Percentiles rank a stretch among this genome's conserved stretches.
phyloP scores from a whole-genome alignment of 2,329 filamentous ascomycete genomes.

The Colletotrichum spaethianum region DNA sequence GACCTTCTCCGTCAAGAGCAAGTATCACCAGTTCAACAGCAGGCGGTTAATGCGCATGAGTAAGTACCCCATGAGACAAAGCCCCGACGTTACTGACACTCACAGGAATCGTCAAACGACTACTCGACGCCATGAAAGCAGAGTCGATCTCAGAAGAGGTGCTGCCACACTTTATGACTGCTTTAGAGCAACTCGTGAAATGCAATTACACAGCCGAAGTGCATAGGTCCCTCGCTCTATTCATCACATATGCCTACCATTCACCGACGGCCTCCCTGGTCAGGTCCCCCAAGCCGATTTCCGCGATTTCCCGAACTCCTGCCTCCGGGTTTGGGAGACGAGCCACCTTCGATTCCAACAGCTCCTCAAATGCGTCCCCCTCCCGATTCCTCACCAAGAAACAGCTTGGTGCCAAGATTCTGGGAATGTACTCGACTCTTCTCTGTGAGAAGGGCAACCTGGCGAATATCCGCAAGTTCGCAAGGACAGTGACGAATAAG shows the following conservation, averaged over 20 bases:
- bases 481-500: constrained; percentile 95
- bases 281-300: constrained; percentile 65
- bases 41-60: constrained; percentile 91
- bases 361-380: constrained; percentile 47
- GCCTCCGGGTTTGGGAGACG: constrained; percentile 57
- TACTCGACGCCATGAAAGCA: constrained; percentile 91
- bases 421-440: constrained; percentile 83
- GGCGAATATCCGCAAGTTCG: constrained; percentile 85
- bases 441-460: constrained; percentile 81
- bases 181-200: constrained; percentile 84
- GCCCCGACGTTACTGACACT: constrained; percentile 38
- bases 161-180: constrained; percentile 81
- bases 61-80: constrained; percentile 60
- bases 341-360: constrained; percentile 53
- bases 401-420: constrained; percentile 80
- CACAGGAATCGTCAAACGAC: constrained; percentile 87
- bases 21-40: constrained; percentile 92
- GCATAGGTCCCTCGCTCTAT: constrained; percentile 88
- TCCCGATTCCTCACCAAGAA: constrained; percentile 70
- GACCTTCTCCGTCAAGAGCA: constrained; percentile 90
- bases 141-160: constrained; percentile 82
- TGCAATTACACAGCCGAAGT: constrained; percentile 88
- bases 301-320: constrained; percentile 55
- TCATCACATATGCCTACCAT: constrained; percentile 93
- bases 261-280: constrained; percentile 62